Conservation (phyloP, 1,284 basidiomycete species). For the Cronartium ribicola region DNA sequence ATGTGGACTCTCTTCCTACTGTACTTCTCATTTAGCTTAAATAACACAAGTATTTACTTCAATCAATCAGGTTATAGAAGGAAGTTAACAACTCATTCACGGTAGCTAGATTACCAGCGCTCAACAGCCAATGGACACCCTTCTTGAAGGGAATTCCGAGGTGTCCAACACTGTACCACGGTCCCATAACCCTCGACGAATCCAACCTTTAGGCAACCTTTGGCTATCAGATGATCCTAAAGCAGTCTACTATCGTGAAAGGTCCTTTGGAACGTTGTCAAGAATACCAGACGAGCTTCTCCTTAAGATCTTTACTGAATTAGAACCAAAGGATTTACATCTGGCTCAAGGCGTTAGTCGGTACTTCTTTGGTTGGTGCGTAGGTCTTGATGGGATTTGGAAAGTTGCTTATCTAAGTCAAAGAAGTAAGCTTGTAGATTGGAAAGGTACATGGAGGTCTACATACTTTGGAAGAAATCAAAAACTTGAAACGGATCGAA, state of each 20-base stretch:
- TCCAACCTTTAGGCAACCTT: slow-evolving; percentile 32
- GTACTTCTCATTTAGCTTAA: too few relatives aligned
- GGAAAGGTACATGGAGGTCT: slow-evolving; percentile 47
- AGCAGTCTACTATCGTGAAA: background rate
- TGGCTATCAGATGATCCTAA: background rate
- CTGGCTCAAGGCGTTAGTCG: slow-evolving; percentile 7
- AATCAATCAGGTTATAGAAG: too few relatives aligned
- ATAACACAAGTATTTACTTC: too few relatives aligned
- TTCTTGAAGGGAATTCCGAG: too few relatives aligned
- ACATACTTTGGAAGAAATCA: slow-evolving; percentile 45
- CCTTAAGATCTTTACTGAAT: slow-evolving; percentile 12
- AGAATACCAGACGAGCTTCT: slow-evolving; percentile 21
- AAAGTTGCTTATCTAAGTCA: slow-evolving; percentile 19
- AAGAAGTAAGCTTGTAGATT: slow-evolving; percentile 37
- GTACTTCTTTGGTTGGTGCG: slow-evolving; percentile 32
- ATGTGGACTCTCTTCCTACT: too few relatives aligned
- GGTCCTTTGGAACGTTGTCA: slow-evolving; percentile 11
- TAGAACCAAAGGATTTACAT: background rate
- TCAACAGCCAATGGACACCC: too few relatives aligned
- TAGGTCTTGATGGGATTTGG: slow-evolving; percentile 18
- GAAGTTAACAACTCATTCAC: too few relatives aligned
- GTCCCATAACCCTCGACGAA: slow-evolving; percentile 1
- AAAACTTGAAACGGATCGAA: slow-evolving; percentile 45
- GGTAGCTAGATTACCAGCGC: too few relatives aligned
- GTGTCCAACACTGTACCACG: too few relatives aligned